Percentiles rank a stretch among this genome's conserved stretches.
These are phyloP conservation scores for Monosporascus cannonballus DNA, from an alignment of 2,329 filamentous ascomycete genomes.

Conservation along the genomic window DNA sequence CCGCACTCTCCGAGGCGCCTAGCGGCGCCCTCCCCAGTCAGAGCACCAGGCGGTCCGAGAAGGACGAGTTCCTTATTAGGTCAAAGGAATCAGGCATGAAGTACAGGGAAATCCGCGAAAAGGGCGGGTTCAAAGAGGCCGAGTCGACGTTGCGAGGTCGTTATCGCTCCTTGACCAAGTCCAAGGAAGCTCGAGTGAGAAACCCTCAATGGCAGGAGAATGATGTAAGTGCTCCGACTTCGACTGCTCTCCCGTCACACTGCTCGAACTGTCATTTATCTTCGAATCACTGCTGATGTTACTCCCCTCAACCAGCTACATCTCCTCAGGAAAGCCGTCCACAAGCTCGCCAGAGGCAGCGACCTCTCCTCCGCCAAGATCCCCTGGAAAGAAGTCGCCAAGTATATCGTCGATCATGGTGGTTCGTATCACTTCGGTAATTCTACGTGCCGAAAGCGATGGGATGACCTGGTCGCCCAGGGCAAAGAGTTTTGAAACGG, in stretches of 20 bases:
- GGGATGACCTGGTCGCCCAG: constrained; percentile 38
- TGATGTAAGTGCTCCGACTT: constrained; percentile 51
- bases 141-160: constrained; percentile 69
- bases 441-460: constrained; percentile 53
- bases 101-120: constrained; percentile 56
- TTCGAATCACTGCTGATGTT: neutral
- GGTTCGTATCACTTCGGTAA: constrained; percentile 55
- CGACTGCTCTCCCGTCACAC: constrained; percentile 1
- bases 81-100: constrained; percentile 51
- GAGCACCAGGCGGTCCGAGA: constrained; percentile 22
- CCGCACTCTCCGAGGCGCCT: neutral
- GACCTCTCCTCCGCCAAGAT: constrained; percentile 32
- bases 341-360: constrained; percentile 25
- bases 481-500: constrained; percentile 6
- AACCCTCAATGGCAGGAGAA: constrained; percentile 57
- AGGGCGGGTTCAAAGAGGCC: constrained; percentile 53
- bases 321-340: constrained; percentile 39
- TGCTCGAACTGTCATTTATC: too few species aligned
- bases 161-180: constrained; percentile 59
- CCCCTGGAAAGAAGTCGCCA: constrained; percentile 51
- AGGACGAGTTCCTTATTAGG: constrained; percentile 47
- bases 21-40: neutral
- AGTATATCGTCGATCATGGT: constrained; percentile 44
- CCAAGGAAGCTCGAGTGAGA: constrained; percentile 54
- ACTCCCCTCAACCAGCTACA: constrained; percentile 28